These are phyloP conservation scores for Medicago truncatula DNA, from an alignment of 306 rosid species.

Conservation along the genomic window MtrunA17r5.0-ANR NC_053044.1:49386501-49387000, in stretches of 20 bases:
- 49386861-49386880: slow-evolving; percentile 6
- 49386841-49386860: slow-evolving; percentile 50
- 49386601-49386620: not conserved
- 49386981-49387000: slow-evolving; percentile 59
- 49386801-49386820: slow-evolving; percentile 85
- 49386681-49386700: slow-evolving; percentile 38
- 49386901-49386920: slow-evolving; percentile 16
- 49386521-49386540: too few relatives aligned
- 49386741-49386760: slow-evolving; percentile 91
- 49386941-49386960: slow-evolving; percentile 55
- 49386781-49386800: slow-evolving; percentile 78
- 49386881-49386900: not conserved
- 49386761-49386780: slow-evolving; percentile 95
- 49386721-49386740: slow-evolving; percentile 97
- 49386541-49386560: not conserved
- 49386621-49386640: slow-evolving; percentile 5
- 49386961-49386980: slow-evolving; percentile 59
- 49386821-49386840: slow-evolving; percentile 59
- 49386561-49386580: slow-evolving; percentile 6
- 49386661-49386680: slow-evolving; percentile 26
- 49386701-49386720: slow-evolving; percentile 85
- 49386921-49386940: not conserved
- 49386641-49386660: not conserved
- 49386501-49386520: too few relatives aligned
- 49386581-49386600: slow-evolving; percentile 29